Evolutionary conservation across 2,329 filamentous ascomycete species (phyloP), one percentile per base, ranked within the genome.

Genomic region (Verticillium alfalfae): DNA sequence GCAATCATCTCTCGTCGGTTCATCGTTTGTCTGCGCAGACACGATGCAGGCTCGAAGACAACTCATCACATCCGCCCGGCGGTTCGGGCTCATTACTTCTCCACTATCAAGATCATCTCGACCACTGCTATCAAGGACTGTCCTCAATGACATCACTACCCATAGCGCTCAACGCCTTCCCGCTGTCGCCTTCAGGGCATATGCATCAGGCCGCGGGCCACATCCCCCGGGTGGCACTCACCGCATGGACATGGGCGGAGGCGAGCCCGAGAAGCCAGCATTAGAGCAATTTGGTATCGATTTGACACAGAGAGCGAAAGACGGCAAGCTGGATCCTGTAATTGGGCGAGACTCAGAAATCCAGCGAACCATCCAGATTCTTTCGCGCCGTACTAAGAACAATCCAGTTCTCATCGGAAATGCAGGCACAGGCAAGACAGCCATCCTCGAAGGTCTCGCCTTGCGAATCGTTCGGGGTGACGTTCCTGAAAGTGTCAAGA

Each of bases 301-400:
- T 72, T 81, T 99, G 60, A 98, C 95, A 1, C 90, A 87, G 13
- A 86, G 86, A 69, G 95, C 95, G 22, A 91, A 85, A 72, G 89
- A 90, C 57, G 95, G 95, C 49, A 97, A 97, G 72, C 83, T 99
- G 3, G 95, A 99, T 71, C 95, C 95, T 0, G 94, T 98, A 15
- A 98, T 99, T 70, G 95, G 95, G 22, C 85, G 95, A 73, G 93
- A 97, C 69, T 81, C 86, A 5, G 95, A 97, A 73, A 97, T 98
- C 59, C 92, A 97, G 71, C 84, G 95, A 58, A 97, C 93, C 0
- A 97, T 98, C 63, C 95, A 98, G 71, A 90, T 99, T 12, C 78
- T 99, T 1, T 97, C 93, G 16, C 83, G 95, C 65, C 84, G 95
- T 64, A 98, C 95, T 8, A 98, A 98, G 76, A 98, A 97, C 70